These are phyloP conservation scores for Blastocystis hominis DNA, from an alignment of 352 stramenopile genomes.

Conservation along the genomic window DNA sequence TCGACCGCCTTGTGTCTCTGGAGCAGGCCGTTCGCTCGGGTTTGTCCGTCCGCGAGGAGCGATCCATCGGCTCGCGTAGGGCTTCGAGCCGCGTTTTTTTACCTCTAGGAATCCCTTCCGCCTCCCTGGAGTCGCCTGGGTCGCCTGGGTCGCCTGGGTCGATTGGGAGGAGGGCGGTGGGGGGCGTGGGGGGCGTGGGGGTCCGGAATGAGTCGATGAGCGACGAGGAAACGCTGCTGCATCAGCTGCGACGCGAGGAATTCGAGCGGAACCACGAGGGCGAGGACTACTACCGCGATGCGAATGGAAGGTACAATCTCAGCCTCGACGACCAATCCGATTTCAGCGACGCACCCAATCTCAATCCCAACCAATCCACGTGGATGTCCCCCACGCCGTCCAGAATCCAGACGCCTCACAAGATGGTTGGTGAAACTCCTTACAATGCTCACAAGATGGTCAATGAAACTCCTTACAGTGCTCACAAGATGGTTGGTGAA, in stretches of 20 bases:
- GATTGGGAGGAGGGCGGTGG: no score
- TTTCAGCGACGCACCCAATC: neutral
- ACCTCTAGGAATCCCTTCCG: neutral
- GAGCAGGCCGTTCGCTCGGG: neutral
- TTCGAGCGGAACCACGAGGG: neutral
- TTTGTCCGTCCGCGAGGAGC: neutral
- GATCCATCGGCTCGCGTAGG: neutral
- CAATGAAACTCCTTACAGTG: no score
- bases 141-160: no score
- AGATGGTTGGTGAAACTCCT: no score
- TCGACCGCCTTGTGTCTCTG: neutral
- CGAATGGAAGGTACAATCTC: neutral
- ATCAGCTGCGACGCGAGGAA: slow-evolving; percentile 35
- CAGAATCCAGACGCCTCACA: no score
- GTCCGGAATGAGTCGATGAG: neutral
- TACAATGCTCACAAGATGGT: no score
- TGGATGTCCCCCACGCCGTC: no score
- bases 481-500: no score
- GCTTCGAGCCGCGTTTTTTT: neutral
- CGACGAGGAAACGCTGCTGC: slow-evolving; percentile 17
- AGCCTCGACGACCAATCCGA: slow-evolving; percentile 8
- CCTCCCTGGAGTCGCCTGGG: neutral
- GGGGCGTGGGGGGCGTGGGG: no score
- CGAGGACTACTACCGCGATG: neutral
- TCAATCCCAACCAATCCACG: no score